Percentiles rank a stretch among this genome's conserved stretches.
Conservation (phyloP, 331 rosid species). For the Quercus tomentella region DNA sequence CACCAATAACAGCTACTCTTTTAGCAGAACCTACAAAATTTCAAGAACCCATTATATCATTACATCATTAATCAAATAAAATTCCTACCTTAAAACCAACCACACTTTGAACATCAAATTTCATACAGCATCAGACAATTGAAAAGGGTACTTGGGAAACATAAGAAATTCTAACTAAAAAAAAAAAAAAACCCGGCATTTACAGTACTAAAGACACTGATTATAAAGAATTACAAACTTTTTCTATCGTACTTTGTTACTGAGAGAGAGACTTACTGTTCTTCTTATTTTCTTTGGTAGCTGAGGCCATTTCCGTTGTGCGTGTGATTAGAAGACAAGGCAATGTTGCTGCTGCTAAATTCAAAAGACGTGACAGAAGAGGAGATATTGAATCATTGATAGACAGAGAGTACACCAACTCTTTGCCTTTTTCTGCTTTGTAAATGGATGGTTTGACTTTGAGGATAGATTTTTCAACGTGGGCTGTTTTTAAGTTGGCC, state of each 20-base stretch:
- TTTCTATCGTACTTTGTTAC: too few species aligned
- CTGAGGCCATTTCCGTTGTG: constrained; percentile 15
- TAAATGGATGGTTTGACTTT: too few species aligned
- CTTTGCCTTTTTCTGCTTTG: not conserved
- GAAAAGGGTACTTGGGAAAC: not conserved
- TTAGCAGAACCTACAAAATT: constrained; percentile 58
- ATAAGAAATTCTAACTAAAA: too few species aligned
- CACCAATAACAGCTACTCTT: constrained; percentile 89
- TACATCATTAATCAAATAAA: not conserved
- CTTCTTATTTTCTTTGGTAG: constrained; percentile 11
- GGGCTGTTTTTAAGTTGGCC: too few species aligned
- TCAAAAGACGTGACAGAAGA: not conserved
- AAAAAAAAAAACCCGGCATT: too few species aligned
- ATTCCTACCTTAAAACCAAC: not conserved
- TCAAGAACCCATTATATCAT: not conserved
- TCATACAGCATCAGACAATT: not conserved
- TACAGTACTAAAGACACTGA: too few species aligned
- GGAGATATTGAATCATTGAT: not conserved
- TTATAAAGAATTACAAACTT: not conserved
- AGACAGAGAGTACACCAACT: too few species aligned
- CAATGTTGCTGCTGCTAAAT: not conserved
- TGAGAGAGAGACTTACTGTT: constrained; percentile 15
- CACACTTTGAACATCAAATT: not conserved
- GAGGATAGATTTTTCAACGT: too few species aligned
- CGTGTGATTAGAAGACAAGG: not conserved